Conservation (phyloP, 2,329 filamentous ascomycete genomes). For the Pseudopyrenochaeta lycopersici region DNA sequence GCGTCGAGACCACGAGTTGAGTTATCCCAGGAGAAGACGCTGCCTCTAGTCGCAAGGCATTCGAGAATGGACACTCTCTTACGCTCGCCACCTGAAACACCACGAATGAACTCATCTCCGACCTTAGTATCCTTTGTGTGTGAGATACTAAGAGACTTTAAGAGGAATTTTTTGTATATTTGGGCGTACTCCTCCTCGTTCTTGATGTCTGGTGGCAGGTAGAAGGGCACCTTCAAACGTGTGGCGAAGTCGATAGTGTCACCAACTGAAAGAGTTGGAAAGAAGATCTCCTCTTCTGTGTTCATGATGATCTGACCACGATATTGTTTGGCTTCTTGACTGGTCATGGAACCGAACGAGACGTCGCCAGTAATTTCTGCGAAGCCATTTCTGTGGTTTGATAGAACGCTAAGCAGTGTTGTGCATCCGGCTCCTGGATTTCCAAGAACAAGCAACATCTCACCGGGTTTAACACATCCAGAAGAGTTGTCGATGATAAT, state of each 20-base stretch:
- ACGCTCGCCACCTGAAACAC: conserved; percentile 73
- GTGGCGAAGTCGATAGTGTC: conserved; percentile 76
- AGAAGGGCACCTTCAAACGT: conserved; percentile 64
- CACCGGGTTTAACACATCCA: conserved; percentile 71
- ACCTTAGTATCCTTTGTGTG: conserved; percentile 73
- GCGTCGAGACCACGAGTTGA: conserved; percentile 48
- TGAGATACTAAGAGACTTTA: conserved; percentile 44
- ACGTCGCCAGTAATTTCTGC: conserved; percentile 64
- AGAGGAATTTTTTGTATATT: conserved; percentile 58
- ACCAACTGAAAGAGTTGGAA: conserved; percentile 81
- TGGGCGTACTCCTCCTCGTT: conserved; percentile 42
- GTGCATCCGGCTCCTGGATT: conserved; percentile 59
- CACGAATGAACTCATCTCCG: conserved; percentile 71
- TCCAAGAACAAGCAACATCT: conserved; percentile 77
- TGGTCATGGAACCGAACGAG: conserved; percentile 61
- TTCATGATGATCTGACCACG: conserved; percentile 80
- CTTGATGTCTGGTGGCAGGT: conserved; percentile 47
- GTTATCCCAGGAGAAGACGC: conserved; percentile 63
- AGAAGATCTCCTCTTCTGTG: conserved; percentile 80
- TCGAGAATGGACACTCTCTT: conserved; percentile 76
- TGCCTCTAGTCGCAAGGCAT: conserved; percentile 64
- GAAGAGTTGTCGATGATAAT: conserved; percentile 70
- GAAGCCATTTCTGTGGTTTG: conserved; percentile 64
- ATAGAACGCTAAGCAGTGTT: conserved; percentile 76
- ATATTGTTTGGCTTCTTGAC: conserved; percentile 78